Evolutionary conservation across 176 grass and related monocot species (phyloP).

Genomic region (Dendrocalamus sinicus): DNA sequence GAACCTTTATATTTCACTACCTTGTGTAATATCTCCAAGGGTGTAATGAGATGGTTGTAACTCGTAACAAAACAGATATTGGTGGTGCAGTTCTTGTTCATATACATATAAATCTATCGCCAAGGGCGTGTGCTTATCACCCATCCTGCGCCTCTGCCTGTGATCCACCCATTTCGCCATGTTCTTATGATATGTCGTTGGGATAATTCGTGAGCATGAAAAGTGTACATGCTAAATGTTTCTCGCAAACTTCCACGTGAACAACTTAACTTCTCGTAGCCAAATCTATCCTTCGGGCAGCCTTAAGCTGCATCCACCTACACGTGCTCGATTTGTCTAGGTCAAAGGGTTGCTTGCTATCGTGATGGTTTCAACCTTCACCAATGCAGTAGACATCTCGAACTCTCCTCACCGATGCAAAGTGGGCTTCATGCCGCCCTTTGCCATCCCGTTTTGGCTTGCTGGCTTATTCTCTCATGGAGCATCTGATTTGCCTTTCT

Average conservation of each 20-base stretch:
- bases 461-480: too few species aligned
- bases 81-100: conserved; percentile 1
- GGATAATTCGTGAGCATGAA: background rate
- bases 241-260: too few species aligned
- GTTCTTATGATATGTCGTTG: too few species aligned
- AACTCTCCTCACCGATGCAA: too few species aligned
- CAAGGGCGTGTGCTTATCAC: background rate
- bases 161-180: background rate
- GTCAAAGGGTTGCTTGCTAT: too few species aligned
- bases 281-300: background rate
- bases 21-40: background rate
- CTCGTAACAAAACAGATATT: background rate
- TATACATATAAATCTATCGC: background rate
- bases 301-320: background rate
- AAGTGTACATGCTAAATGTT: background rate
- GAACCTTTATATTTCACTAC: background rate
- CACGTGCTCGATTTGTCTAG: background rate
- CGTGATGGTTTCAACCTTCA: too few species aligned
- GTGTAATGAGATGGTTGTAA: conserved; percentile 15
- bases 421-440: too few species aligned
- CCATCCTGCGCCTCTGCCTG: too few species aligned
- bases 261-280: background rate
- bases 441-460: too few species aligned
- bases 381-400: rapidly evolving
- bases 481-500: too few species aligned